These are phyloP conservation scores for Vanrija humicola DNA, from an alignment of 1,284 basidiomycete species.

Conservation along the genomic window DNA sequence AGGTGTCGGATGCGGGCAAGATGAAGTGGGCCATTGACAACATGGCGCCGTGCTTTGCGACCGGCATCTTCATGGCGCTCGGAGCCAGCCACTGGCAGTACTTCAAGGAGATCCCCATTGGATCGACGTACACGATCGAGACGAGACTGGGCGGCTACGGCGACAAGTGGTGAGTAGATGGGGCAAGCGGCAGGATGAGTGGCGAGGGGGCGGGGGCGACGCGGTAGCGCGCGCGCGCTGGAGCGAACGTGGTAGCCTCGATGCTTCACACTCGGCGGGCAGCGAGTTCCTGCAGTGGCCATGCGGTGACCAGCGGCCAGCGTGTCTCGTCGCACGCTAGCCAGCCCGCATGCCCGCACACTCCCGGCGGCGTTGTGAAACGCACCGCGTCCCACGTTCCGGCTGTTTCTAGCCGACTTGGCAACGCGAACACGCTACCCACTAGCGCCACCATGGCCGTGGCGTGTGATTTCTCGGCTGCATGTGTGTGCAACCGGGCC, in stretches of 20 bases:
- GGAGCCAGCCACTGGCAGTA: conserved; percentile 71
- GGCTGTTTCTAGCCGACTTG: neutral
- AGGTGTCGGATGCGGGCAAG: conserved; percentile 55
- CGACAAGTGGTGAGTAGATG: conserved; percentile 67
- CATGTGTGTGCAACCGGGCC: neutral
- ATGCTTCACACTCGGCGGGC: too few species aligned
- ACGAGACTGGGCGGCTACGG: conserved; percentile 69
- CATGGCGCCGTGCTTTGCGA: conserved; percentile 62
- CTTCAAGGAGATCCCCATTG: conserved; percentile 72
- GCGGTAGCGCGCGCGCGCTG: too few species aligned
- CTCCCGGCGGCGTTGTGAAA: too few species aligned
- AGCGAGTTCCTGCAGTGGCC: neutral
- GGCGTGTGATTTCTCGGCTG: neutral
- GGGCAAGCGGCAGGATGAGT: neutral
- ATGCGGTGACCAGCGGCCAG: too few species aligned
- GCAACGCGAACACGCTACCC: neutral
- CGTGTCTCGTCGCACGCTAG: too few species aligned
- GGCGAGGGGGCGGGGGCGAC: too few species aligned
- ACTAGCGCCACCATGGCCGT: neutral
- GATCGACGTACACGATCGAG: conserved; percentile 65
- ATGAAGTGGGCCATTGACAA: conserved; percentile 54
- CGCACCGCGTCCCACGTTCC: too few species aligned
- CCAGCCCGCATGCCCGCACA: too few species aligned
- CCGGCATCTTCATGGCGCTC: conserved; percentile 65
- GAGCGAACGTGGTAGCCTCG: too few species aligned